These are phyloP conservation scores for Larix kaempferi DNA, from an alignment of 75 land plant species.

Conservation along the genomic window DNA sequence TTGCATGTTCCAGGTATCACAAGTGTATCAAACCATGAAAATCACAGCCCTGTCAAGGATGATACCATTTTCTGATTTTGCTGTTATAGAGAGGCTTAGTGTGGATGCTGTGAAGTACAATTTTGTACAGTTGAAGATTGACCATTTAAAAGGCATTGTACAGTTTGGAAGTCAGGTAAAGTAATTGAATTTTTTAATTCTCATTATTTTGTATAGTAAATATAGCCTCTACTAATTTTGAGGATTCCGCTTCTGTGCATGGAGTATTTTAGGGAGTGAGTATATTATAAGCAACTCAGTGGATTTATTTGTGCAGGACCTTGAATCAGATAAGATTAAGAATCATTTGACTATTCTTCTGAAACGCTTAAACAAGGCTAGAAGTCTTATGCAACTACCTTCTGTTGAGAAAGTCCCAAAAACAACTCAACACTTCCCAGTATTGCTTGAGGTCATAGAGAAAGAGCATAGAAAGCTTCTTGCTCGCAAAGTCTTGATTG, in stretches of 20 bases:
- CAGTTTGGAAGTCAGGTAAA: conserved; percentile 78
- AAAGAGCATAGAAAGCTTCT: conserved; percentile 93
- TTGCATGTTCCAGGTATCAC: conserved; percentile 69
- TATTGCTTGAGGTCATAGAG: conserved; percentile 60
- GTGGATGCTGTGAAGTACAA: conserved; percentile 92
- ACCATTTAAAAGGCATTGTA: conserved; percentile 72
- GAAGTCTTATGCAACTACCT: conserved; percentile 62
- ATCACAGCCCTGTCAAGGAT: conserved; percentile 56
- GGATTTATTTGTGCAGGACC: conserved; percentile 42
- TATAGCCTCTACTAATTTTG: not conserved
- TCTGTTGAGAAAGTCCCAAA: conserved; percentile 38
- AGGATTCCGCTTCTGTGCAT: not conserved
- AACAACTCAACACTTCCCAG: conserved; percentile 31
- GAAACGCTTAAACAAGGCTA: conserved; percentile 69
- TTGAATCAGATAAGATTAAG: conserved; percentile 77
- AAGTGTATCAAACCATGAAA: conserved; percentile 83
- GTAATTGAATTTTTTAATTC: not conserved
- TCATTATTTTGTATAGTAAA: not conserved
- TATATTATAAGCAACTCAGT: not conserved
- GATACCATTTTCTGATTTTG: conserved; percentile 81
- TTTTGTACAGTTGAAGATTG: conserved; percentile 79
- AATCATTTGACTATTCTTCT: conserved; percentile 74
- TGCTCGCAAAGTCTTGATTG: conserved; percentile 92
- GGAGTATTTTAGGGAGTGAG: not conserved
- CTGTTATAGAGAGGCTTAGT: conserved; percentile 75